Conservation (phyloP, 164 flowering plant species). For the Platanus orientalis region DNA sequence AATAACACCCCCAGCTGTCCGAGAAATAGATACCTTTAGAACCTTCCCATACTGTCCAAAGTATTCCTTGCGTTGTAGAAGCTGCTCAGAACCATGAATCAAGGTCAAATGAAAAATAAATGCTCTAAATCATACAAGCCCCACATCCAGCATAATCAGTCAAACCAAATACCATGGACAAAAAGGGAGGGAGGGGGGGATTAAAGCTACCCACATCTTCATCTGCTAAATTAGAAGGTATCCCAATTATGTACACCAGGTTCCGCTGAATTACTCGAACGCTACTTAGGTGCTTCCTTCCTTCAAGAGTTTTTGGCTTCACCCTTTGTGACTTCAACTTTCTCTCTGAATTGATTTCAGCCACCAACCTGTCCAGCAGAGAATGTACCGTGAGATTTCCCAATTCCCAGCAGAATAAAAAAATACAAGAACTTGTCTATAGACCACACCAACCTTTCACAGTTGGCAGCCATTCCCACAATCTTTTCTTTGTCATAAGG, state of each 20-base stretch:
- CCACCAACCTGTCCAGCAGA: conserved; percentile 49
- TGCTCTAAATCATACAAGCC: background rate
- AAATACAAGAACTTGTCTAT: background rate
- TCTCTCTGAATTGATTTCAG: conserved; percentile 66
- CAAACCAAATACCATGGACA: background rate
- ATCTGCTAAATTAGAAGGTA: conserved; percentile 87
- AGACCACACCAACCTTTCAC: conserved; percentile 56
- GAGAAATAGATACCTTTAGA: conserved; percentile 84
- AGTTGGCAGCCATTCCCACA: conserved; percentile 72
- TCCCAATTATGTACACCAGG: conserved; percentile 89
- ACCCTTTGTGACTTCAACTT: conserved; percentile 71
- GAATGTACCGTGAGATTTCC: background rate
- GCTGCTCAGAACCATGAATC: conserved; percentile 40
- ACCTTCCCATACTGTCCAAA: conserved; percentile 98
- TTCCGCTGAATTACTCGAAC: conserved; percentile 91
- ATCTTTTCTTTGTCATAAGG: conserved; percentile 94
- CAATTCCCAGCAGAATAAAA: background rate
- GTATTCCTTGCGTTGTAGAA: conserved; percentile 80
- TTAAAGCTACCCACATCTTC: conserved; percentile 58
- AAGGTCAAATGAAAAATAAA: background rate
- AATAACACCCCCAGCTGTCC: conserved; percentile 78
- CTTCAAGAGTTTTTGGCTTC: conserved; percentile 68
- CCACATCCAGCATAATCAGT: background rate
- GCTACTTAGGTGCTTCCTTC: conserved; percentile 84
- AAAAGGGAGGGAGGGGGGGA: no score